phyloP scores from a whole-genome alignment of 306 rosid species.

The Psophocarpus tetragonolobus region DNA sequence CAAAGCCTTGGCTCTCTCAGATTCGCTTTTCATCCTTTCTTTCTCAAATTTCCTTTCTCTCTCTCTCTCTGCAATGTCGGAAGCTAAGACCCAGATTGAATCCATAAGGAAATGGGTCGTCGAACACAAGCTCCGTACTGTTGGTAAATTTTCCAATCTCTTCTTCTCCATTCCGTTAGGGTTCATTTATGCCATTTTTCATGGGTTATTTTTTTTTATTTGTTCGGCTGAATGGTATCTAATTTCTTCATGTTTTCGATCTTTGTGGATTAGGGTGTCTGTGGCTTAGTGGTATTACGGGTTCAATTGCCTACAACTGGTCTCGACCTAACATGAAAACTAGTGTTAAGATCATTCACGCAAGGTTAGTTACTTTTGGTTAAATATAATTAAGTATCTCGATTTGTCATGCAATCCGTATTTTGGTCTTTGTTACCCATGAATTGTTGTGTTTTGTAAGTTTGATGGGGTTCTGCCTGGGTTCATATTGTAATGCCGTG shows the following conservation, averaged over 20 bases:
- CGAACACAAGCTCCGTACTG: constrained; percentile 91
- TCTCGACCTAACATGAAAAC: constrained; percentile 94
- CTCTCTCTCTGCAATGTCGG: constrained; percentile 54
- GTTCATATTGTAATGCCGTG: neutral
- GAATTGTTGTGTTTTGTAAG: neutral
- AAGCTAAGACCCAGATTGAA: constrained; percentile 61
- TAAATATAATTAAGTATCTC: neutral
- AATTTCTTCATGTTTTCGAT: neutral
- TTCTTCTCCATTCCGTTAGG: no score
- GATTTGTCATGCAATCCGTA: neutral
- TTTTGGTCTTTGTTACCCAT: neutral
- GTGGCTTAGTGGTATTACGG: constrained; percentile 88
- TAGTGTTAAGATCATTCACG: constrained; percentile 92
- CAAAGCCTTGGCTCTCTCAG: neutral
- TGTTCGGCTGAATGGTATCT: neutral
- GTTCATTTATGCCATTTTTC: neutral
- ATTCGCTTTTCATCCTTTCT: neutral
- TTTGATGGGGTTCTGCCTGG: neutral
- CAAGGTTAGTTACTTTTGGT: constrained; percentile 50
- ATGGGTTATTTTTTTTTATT: no score
- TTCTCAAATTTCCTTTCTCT: neutral
- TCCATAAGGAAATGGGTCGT: constrained; percentile 75
- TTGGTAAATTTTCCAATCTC: constrained; percentile 55
- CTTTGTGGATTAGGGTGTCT: constrained; percentile 55
- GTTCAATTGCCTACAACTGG: constrained; percentile 95